phyloP scores from a whole-genome alignment of 225 moss, liverwort and hornwort species.

The Marchantia polymorpha region DNA sequence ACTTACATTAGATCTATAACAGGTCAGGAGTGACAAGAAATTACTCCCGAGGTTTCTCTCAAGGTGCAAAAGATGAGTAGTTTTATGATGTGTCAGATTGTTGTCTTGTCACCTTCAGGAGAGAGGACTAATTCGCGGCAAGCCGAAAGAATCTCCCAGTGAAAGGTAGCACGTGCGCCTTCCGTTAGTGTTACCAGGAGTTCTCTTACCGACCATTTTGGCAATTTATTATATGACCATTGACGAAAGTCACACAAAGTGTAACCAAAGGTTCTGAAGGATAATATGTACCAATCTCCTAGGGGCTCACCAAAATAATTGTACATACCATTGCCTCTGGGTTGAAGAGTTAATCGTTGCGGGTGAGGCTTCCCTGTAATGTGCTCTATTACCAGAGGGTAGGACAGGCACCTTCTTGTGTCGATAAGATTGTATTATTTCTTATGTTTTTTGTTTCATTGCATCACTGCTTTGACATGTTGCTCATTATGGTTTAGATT shows the following conservation, averaged over 20 bases:
- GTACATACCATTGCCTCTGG: background rate
- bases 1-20: too few species aligned
- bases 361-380: background rate
- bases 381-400: background rate
- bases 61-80: background rate
- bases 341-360: background rate
- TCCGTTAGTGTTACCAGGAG: too few species aligned
- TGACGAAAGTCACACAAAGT: background rate
- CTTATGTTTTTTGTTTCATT: background rate
- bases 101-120: conserved; percentile 19
- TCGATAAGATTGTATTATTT: background rate
- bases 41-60: background rate
- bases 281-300: background rate
- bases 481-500: too few species aligned
- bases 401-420: background rate
- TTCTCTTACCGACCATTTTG: background rate
- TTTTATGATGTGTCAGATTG: background rate
- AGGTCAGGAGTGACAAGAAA: background rate
- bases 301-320: background rate
- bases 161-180: conserved; percentile 12
- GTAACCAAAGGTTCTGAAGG: background rate
- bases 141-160: conserved; percentile 20
- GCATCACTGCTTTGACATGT: too few species aligned
- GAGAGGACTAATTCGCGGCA: conserved; percentile 40
- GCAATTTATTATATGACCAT: background rate